These are phyloP conservation scores for Venturiaceae sp. DNA, from an alignment of 2,329 filamentous ascomycete genomes.

Conservation along the genomic window DNA sequence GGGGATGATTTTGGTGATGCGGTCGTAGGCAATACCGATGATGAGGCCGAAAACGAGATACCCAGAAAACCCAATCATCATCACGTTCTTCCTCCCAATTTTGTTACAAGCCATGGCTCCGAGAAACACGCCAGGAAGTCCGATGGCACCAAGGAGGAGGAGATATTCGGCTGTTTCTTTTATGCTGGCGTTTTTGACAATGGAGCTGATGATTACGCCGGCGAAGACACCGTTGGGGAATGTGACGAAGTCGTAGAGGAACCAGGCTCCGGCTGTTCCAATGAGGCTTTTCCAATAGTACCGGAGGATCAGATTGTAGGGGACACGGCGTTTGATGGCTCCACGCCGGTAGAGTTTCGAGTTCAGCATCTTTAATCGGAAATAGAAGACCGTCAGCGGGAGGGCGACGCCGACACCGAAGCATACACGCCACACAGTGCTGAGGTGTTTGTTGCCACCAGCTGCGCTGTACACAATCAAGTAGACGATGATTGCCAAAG, in stretches of 20 bases:
- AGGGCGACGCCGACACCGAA: constrained; percentile 25
- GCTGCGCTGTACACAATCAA: neutral
- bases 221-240: constrained; percentile 40
- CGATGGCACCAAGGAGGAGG: constrained; percentile 33
- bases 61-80: constrained; percentile 40
- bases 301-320: constrained; percentile 38
- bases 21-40: constrained; percentile 39
- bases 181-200: constrained; percentile 29
- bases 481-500: constrained; percentile 33
- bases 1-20: constrained; percentile 39
- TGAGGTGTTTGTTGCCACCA: neutral
- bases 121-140: constrained; percentile 40
- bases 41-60: constrained; percentile 43
- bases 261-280: constrained; percentile 47
- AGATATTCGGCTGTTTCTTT: constrained; percentile 38
- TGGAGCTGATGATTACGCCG: constrained; percentile 31
- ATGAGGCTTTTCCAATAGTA: constrained; percentile 47
- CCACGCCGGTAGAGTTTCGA: constrained; percentile 41
- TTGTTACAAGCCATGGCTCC: constrained; percentile 39
- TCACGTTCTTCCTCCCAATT: constrained; percentile 39
- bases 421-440: neutral
- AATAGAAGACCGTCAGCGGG: constrained; percentile 46
- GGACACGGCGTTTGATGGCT: constrained; percentile 42
- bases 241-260: constrained; percentile 52
- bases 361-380: constrained; percentile 44